Percentiles rank a stretch among this genome's conserved stretches.
phyloP scores from a whole-genome alignment of 176 grass and related monocot genomes.

The Alopecurus myosuroides region DNA sequence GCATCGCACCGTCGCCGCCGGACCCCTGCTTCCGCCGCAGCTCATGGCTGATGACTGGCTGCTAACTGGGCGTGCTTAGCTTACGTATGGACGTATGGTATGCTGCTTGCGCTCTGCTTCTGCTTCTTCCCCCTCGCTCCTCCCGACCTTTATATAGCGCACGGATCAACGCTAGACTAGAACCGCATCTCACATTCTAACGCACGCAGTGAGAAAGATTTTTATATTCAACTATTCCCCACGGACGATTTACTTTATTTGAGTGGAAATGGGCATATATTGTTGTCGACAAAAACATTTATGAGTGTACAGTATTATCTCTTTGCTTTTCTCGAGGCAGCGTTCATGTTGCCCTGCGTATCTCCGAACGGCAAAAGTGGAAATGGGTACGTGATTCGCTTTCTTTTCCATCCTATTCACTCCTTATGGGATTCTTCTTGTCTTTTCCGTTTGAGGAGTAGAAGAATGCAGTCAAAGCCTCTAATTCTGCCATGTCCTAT shows the following conservation, averaged over 20 bases:
- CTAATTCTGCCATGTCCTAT: background rate
- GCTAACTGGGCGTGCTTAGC: background rate
- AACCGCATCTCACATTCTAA: too few relatives aligned
- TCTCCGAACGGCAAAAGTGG: background rate
- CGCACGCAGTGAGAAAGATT: background rate
- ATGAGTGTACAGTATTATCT: background rate
- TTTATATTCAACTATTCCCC: background rate
- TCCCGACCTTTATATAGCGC: background rate
- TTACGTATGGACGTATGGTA: background rate
- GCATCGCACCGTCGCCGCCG: constrained; percentile 9
- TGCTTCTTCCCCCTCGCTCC: background rate
- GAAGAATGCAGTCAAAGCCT: background rate
- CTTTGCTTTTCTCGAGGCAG: background rate
- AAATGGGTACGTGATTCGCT: constrained; percentile 1
- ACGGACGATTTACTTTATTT: background rate
- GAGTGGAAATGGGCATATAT: constrained; percentile 19
- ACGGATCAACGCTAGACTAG: background rate
- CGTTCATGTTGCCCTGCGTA: background rate
- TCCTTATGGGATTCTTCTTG: background rate
- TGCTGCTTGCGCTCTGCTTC: background rate
- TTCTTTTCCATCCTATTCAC: background rate
- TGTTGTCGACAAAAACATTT: background rate
- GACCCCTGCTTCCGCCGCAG: background rate
- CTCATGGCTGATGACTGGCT: constrained; percentile 21
- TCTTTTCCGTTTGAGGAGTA: background rate